Evolutionary conservation across 768 basidiomycete genomes (phyloP), one percentile per base, ranked within the genome.

Genomic region (Leccinum obscurum): DNA sequence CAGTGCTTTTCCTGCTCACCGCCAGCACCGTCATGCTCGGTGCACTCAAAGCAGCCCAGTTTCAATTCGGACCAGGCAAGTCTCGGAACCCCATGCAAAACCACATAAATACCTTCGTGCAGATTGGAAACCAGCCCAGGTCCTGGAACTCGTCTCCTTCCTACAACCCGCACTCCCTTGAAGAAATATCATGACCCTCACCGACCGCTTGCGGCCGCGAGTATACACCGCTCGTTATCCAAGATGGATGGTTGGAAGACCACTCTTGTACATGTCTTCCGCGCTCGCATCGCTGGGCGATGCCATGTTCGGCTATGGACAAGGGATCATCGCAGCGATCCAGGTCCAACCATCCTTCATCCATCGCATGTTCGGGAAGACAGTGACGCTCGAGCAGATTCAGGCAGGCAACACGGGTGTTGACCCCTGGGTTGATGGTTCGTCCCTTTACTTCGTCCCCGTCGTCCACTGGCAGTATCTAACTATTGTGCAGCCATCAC

Each of bases 271-370:
- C 67, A 77, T 76, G 51, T 82, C 82, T 35, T 80, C 81, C 57
- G 82, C 81, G 0, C 74, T 81, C 41, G 81, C 82, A n/a, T 81
- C 81, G 61, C 76, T 84, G 63, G 83, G 83, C 54, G 83, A 84
- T 64, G 82, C 81, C 7, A 81, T 83, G 77, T 83, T 84, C 62
- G 83, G 83, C 6, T 84, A 83, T 58, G 78, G 80, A 48, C 82
- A 83, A 63, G 83, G 83, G 3, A 79, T 79, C 62, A 82, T 82
- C 48, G 82, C 81, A 4, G 75, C 80, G 3, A 76, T 79, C 20
- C 81, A 83, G 52, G 78, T 84, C 49, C 83, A 83, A 64, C 81
- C 81, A 4, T 78, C 79, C 2, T 84, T 83, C 66, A 80, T 84
- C 57, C 68, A 72, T 14, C 72, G 78, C 6, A 80, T 84, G 76